Percentiles rank a stretch among this genome's conserved stretches.
phyloP scores from a whole-genome alignment of 805 yeast species.

The Lachancea fermentati region DNA sequence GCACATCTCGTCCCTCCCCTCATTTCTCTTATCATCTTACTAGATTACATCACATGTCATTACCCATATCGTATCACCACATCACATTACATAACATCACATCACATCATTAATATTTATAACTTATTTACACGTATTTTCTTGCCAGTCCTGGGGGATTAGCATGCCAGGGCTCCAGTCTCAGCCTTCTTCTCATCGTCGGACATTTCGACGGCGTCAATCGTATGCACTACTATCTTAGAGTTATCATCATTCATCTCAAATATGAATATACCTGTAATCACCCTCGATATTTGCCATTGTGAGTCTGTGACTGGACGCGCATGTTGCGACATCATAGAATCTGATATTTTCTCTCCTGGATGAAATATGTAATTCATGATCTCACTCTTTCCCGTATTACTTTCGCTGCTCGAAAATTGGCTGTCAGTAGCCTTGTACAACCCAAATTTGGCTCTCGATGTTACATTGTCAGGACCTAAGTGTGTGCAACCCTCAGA shows the following conservation, averaged over 20 bases:
- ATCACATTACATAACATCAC: neutral
- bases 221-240: conserved; percentile 53
- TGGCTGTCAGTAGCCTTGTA: neutral
- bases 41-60: neutral
- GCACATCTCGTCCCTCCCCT: too few species aligned
- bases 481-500: conserved; percentile 8
- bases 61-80: neutral
- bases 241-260: conserved; percentile 56
- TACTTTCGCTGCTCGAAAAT: neutral
- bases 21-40: too few species aligned
- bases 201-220: conserved; percentile 58
- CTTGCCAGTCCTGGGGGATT: neutral
- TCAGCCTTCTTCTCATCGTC: conserved; percentile 36
- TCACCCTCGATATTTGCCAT: conserved; percentile 13
- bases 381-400: conserved; percentile 1
- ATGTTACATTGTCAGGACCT: conserved; percentile 2
- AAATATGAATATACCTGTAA: conserved; percentile 56
- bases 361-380: conserved; percentile 3
- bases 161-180: conserved; percentile 23
- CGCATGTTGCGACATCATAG: neutral
- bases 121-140: neutral
- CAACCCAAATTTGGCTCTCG: conserved; percentile 6
- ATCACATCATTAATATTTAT: neutral
- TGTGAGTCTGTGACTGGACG: neutral
- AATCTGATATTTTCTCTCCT: neutral